phyloP scores from a whole-genome alignment of 2,329 filamentous ascomycete species.

The Stachybotrys chartarum region DNA sequence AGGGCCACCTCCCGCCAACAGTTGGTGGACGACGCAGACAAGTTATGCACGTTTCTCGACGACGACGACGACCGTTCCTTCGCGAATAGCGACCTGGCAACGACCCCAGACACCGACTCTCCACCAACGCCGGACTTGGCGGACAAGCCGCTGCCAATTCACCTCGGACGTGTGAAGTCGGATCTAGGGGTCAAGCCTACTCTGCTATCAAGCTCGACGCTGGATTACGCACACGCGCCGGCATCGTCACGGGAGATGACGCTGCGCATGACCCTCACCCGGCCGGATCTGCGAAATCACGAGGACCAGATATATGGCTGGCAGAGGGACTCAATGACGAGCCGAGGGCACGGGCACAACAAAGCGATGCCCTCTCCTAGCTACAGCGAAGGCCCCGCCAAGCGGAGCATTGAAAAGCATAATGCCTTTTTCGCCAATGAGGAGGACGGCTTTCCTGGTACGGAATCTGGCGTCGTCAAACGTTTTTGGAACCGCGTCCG shows the following conservation, averaged over 20 bases:
- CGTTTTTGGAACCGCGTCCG: constrained; percentile 58
- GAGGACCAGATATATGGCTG: constrained; percentile 68
- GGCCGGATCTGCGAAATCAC: constrained; percentile 73
- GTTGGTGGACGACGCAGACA: constrained; percentile 33
- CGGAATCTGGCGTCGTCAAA: constrained; percentile 50
- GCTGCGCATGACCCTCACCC: constrained; percentile 87
- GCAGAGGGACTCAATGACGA: constrained; percentile 37
- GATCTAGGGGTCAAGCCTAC: constrained; percentile 16
- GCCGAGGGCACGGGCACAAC: constrained; percentile 33
- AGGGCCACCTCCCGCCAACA: constrained; percentile 15
- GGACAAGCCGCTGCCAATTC: constrained; percentile 28
- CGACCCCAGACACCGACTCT: constrained; percentile 51
- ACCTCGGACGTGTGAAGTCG: constrained; percentile 10
- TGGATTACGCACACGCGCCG: constrained; percentile 42
- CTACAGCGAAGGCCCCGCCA: constrained; percentile 29
- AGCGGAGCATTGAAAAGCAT: constrained; percentile 47
- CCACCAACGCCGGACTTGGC: constrained; percentile 47
- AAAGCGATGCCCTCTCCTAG: constrained; percentile 21
- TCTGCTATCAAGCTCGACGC: constrained; percentile 18
- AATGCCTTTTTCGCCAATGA: constrained; percentile 47
- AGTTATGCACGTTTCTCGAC: constrained; percentile 48
- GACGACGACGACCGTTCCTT: constrained; percentile 38
- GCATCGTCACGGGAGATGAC: constrained; percentile 79
- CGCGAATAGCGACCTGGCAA: constrained; percentile 46
- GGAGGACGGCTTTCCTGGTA: constrained; percentile 15